Conservation (phyloP, 805 yeast genomes). For the Candida quercuum region DNA sequence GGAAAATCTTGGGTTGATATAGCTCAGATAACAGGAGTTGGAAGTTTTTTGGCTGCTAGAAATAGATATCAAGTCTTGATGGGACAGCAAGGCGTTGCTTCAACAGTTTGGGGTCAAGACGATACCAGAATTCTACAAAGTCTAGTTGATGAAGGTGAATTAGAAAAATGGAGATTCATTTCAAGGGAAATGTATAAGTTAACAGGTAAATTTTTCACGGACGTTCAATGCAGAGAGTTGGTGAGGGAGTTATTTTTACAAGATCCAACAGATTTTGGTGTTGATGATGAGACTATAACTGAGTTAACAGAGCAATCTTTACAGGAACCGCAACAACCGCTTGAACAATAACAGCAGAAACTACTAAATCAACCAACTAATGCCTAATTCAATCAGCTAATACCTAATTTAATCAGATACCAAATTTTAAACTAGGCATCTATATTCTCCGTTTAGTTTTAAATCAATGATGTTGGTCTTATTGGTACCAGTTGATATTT, state of each 20-base stretch:
- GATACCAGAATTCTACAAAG: constrained; percentile 47
- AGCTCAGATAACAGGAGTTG: constrained; percentile 59
- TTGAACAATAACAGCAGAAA: too few relatives aligned
- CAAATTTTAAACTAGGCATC: too few relatives aligned
- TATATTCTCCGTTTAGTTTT: too few relatives aligned
- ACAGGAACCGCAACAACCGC: too few relatives aligned
- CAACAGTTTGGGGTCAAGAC: constrained; percentile 54
- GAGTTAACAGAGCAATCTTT: constrained; percentile 22
- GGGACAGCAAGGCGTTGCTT: constrained; percentile 78
- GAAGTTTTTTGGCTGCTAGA: constrained; percentile 65
- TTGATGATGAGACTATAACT: constrained; percentile 38
- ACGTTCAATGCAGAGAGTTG: constrained; percentile 50
- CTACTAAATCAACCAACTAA: too few relatives aligned
- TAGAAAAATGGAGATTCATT: constrained; percentile 65
- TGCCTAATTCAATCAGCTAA: too few relatives aligned
- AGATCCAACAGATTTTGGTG: constrained; percentile 54
- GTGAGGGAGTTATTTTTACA: constrained; percentile 47
- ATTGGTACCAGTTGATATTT: too few relatives aligned
- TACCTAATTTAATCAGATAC: too few relatives aligned
- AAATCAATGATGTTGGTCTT: too few relatives aligned
- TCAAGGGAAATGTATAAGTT: constrained; percentile 52
- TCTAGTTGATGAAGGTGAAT: constrained; percentile 63
- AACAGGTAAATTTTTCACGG: constrained; percentile 43
- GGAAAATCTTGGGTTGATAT: constrained; percentile 74
- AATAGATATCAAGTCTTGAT: constrained; percentile 75